A percentile compares a stretch with the other conserved stretches of the same genome.
Conservation (phyloP, 495 filamentous ascomycete genomes). For the Penicillium pulvis region DNA sequence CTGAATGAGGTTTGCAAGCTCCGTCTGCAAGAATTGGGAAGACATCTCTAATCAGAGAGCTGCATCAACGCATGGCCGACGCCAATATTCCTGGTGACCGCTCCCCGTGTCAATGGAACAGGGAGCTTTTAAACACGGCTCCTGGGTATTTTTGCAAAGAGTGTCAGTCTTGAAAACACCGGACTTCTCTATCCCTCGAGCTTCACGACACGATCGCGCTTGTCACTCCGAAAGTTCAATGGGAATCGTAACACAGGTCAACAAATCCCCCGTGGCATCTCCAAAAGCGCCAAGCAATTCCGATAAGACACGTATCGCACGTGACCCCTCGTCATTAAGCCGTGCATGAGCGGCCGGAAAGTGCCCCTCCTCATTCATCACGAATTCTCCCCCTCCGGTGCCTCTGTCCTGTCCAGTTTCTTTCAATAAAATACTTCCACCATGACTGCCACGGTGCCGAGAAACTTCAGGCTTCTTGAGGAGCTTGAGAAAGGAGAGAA, state of each 20-base stretch:
- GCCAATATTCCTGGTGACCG: conserved; percentile 19
- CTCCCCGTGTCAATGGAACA: conserved; percentile 21
- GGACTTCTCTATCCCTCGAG: not conserved
- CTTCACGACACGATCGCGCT: not conserved
- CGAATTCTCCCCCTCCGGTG: conserved; percentile 14
- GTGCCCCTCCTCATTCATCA: conserved; percentile 27
- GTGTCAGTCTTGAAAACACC: not conserved
- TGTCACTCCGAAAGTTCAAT: not conserved
- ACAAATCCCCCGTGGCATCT: conserved; percentile 42
- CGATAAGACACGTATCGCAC: conserved; percentile 37
- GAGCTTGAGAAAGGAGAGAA: conserved; percentile 99
- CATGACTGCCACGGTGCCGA: conserved; percentile 84
- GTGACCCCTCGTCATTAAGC: conserved; percentile 24
- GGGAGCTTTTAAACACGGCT: conserved; percentile 10
- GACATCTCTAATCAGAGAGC: conserved; percentile 66
- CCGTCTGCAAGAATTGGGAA: conserved; percentile 82
- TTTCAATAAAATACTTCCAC: conserved; percentile 16
- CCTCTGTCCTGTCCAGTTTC: conserved; percentile 5
- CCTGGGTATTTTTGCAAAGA: not conserved
- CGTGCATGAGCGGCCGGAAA: conserved; percentile 18
- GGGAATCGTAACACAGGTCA: conserved; percentile 14
- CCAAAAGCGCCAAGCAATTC: conserved; percentile 35
- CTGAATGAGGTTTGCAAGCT: conserved; percentile 90
- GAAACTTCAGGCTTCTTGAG: conserved; percentile 94
- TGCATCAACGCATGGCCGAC: conserved; percentile 40